These are phyloP conservation scores for Pseudocercospora musae DNA, from an alignment of 2,329 filamentous ascomycete genomes.

Conservation along the genomic window DNA sequence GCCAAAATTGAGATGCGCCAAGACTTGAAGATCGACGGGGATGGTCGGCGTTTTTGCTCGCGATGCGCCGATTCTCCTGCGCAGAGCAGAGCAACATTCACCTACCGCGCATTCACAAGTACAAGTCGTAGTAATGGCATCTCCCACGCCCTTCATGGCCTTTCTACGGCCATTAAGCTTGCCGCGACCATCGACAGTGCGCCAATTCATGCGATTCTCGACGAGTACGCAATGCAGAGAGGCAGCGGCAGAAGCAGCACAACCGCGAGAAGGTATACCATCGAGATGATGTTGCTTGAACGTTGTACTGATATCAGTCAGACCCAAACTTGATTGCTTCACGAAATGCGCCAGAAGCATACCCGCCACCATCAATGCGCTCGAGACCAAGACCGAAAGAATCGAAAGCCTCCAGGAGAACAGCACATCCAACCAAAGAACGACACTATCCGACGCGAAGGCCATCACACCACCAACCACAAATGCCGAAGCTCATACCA, in stretches of 20 bases:
- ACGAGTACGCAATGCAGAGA: slow-evolving; percentile 27
- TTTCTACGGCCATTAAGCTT: slow-evolving; percentile 42
- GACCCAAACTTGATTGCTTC: slow-evolving; percentile 37
- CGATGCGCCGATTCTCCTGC: slow-evolving; percentile 6
- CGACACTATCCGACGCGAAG: slow-evolving; percentile 35
- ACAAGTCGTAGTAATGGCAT: slow-evolving; percentile 33
- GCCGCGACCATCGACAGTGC: slow-evolving; percentile 37
- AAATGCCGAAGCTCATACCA: slow-evolving; percentile 24
- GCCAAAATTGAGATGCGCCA: slow-evolving; percentile 11
- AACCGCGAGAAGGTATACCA: slow-evolving; percentile 10
- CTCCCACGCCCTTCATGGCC: slow-evolving; percentile 36
- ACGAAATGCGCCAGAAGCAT: slow-evolving; percentile 32
- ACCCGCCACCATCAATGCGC: slow-evolving; percentile 32
- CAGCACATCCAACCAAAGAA: slow-evolving; percentile 33
- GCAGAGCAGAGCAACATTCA: not conserved
- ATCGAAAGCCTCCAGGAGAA: slow-evolving; percentile 35
- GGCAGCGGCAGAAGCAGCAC: slow-evolving; percentile 26
- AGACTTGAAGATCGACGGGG: not conserved
- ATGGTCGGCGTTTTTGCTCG: slow-evolving; percentile 3
- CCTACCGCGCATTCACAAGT: slow-evolving; percentile 6
- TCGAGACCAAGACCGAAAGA: slow-evolving; percentile 37
- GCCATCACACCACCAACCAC: slow-evolving; percentile 25
- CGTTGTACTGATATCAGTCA: slow-evolving; percentile 5
- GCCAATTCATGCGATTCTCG: slow-evolving; percentile 43
- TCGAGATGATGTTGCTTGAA: not conserved